Evolutionary conservation across 305 asterid genomes (phyloP).

Genomic region (Caryopteris hybrid): DNA sequence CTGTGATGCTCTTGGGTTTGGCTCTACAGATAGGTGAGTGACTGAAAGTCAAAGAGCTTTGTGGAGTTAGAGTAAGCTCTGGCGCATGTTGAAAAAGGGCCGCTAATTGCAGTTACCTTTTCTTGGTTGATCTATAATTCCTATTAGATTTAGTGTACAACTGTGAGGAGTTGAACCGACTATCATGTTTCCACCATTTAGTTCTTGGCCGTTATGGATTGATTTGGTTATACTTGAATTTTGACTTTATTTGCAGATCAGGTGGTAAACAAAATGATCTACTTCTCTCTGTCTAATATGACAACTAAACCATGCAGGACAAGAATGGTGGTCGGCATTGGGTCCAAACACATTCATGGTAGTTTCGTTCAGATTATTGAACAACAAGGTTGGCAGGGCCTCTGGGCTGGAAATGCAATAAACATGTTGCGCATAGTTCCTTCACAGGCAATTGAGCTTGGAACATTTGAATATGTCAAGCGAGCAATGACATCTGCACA

Average conservation of each 20-base stretch:
- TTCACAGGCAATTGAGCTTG: conserved; percentile 93
- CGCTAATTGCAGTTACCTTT: background rate
- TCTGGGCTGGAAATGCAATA: conserved; percentile 93
- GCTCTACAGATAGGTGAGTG: background rate
- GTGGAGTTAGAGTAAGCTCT: background rate
- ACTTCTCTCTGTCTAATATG: conserved; percentile 8
- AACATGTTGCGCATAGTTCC: conserved; percentile 94
- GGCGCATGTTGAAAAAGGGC: background rate
- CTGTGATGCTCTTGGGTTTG: conserved; percentile 1
- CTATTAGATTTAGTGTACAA: background rate
- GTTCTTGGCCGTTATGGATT: background rate
- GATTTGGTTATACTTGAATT: background rate
- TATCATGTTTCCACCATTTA: background rate
- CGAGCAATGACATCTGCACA: conserved; percentile 70
- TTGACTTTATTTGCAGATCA: background rate
- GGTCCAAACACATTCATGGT: conserved; percentile 67
- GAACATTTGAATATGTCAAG: conserved; percentile 86
- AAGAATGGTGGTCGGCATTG: conserved; percentile 94
- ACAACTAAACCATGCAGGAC: conserved; percentile 60
- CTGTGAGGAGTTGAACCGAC: background rate
- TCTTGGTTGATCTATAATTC: background rate
- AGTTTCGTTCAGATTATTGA: conserved; percentile 77
- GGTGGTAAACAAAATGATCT: background rate
- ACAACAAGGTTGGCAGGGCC: conserved; percentile 91
- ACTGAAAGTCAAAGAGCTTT: background rate